phyloP scores from a whole-genome alignment of 169 alveolate species.

The Eimeria zaria region DNA sequence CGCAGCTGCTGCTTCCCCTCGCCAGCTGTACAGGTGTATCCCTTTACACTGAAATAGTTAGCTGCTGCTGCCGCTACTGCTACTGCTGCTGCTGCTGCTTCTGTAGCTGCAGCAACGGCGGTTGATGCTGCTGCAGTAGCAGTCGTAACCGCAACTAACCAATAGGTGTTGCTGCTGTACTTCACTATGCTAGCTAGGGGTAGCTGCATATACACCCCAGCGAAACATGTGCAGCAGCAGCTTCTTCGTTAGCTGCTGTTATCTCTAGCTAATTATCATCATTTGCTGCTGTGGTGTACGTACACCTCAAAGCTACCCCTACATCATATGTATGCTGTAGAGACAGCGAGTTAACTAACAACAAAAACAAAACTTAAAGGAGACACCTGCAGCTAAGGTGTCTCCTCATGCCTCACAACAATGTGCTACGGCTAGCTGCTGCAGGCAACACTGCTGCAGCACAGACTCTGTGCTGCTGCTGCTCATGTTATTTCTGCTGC shows the following conservation, averaged over 20 bases:
- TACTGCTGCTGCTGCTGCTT: conserved; percentile 27
- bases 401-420: background rate
- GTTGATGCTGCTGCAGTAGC: background rate
- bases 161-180: no score
- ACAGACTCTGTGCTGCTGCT: conserved; percentile 39
- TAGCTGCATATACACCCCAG: no score
- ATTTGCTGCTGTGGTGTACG: background rate
- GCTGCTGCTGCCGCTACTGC: conserved; percentile 17
- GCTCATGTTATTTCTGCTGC: no score
- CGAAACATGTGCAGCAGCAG: no score
- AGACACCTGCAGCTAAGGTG: background rate
- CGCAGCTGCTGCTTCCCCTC: no score
- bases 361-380: no score
- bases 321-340: no score
- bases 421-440: background rate
- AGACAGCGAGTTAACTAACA: no score
- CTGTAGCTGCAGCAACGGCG: background rate
- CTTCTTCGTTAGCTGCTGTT: no score
- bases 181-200: background rate
- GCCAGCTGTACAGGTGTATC: background rate
- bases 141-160: no score
- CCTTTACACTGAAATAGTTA: background rate
- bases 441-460: background rate
- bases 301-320: background rate
- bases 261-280: no score